phyloP scores from a whole-genome alignment of 257 asterid genomes.

The Nicotiana attenuata region DNA sequence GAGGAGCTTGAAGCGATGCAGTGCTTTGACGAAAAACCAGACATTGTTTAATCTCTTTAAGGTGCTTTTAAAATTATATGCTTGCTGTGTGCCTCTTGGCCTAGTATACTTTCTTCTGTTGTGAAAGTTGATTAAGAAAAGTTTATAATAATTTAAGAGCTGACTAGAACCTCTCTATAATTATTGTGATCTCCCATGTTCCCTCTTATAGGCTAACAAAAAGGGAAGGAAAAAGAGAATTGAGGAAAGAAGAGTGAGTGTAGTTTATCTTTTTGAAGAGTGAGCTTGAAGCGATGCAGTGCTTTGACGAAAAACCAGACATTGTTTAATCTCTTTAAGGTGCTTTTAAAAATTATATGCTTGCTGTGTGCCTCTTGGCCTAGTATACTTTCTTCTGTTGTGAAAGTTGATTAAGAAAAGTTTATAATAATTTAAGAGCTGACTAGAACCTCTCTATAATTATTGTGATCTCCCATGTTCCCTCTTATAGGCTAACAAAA shows the following conservation, averaged over 20 bases:
- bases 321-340: constrained; percentile 89
- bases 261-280: not conserved
- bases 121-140: not conserved
- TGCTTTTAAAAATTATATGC: constrained; percentile 22
- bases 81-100: not conserved
- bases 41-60: constrained; percentile 87
- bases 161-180: not conserved
- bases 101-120: not conserved
- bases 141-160: not conserved
- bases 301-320: constrained; percentile 89
- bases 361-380: not conserved
- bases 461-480: too few species aligned
- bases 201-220: not conserved
- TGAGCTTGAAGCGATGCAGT: constrained; percentile 93
- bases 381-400: constrained; percentile 4
- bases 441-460: not conserved
- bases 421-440: not conserved
- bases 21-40: constrained; percentile 84
- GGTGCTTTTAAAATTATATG: constrained; percentile 39
- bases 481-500: not conserved
- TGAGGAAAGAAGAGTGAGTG: not conserved
- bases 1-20: constrained; percentile 94
- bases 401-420: not conserved
- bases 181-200: too few species aligned
- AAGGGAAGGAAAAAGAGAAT: not conserved